phyloP scores from a whole-genome alignment of 1,139 yeast genomes.

The Ashbya aceris region DNA sequence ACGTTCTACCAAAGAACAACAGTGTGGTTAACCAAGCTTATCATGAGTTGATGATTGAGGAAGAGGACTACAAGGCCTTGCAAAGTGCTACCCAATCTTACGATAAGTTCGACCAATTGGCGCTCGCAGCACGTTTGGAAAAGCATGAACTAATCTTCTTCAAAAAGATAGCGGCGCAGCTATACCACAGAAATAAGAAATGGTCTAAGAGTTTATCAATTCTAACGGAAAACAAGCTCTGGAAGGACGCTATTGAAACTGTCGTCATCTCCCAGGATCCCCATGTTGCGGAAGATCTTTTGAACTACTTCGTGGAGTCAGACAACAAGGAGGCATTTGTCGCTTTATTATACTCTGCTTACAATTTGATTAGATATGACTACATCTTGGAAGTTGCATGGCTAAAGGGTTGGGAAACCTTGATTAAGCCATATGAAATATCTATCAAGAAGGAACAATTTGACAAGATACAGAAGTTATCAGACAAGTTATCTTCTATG shows the following conservation, averaged over 20 bases:
- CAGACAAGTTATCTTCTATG: conserved; percentile 62
- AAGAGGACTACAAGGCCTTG: conserved; percentile 87
- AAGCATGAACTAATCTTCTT: conserved; percentile 84
- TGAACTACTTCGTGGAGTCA: conserved; percentile 90
- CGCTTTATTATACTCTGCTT: conserved; percentile 81
- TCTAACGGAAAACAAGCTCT: conserved; percentile 82
- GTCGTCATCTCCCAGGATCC: conserved; percentile 74
- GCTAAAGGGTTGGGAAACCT: conserved; percentile 74
- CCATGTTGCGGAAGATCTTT: conserved; percentile 80
- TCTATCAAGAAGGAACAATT: conserved; percentile 74
- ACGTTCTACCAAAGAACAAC: conserved; percentile 84
- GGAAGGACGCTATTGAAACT: conserved; percentile 91
- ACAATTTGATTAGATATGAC: conserved; percentile 71
- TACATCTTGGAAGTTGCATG: conserved; percentile 83
- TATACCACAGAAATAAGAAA: conserved; percentile 90
- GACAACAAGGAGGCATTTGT: conserved; percentile 95
- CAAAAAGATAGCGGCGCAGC: conserved; percentile 90
- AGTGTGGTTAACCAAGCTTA: conserved; percentile 90
- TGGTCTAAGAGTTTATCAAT: conserved; percentile 84
- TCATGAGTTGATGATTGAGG: conserved; percentile 91
- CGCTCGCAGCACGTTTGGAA: conserved; percentile 86
- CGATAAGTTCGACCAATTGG: conserved; percentile 87
- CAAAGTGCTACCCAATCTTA: conserved; percentile 80
- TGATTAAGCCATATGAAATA: conserved; percentile 86
- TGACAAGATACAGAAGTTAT: conserved; percentile 53